Conservation (phyloP, 257 asterid species). For the Ehretia macrophylla region DNA sequence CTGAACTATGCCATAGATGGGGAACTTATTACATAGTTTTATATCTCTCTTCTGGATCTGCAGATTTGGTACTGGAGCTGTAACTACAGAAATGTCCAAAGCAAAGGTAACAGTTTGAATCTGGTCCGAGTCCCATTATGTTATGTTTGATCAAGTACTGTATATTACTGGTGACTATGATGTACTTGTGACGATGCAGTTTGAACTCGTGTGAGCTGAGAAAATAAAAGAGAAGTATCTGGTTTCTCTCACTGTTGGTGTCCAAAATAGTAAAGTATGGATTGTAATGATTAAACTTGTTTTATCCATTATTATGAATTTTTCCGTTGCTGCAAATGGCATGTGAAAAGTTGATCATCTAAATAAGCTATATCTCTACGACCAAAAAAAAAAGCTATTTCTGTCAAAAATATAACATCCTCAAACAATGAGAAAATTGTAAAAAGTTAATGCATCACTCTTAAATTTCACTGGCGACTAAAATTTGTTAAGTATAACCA, state of each 20-base stretch:
- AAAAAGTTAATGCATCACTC: no score
- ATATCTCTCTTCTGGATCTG: conserved; percentile 1
- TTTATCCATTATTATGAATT: not conserved
- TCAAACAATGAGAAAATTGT: no score
- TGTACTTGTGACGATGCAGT: conserved; percentile 6
- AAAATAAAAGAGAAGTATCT: conserved; percentile 12
- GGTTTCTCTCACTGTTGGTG: conserved; percentile 5
- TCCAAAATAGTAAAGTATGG: conserved; percentile 1
- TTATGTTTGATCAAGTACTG: not conserved
- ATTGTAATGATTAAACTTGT: conserved; percentile 6
- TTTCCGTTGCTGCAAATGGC: not conserved
- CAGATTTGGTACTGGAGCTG: conserved; percentile 44
- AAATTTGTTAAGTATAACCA: no score
- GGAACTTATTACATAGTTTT: not conserved
- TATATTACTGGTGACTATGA: not conserved
- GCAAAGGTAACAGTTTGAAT: not conserved
- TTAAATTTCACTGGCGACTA: no score
- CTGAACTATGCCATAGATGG: not conserved
- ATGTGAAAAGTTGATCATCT: no score
- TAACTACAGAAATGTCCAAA: conserved; percentile 9
- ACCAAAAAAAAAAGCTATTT: no score
- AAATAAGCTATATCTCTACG: no score
- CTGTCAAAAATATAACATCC: no score
- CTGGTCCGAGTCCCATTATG: not conserved
- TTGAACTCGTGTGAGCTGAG: conserved; percentile 13